These are phyloP conservation scores for bread wheat (Triticum aestivum) DNA, from an alignment of 176 grass and related monocot species.

Conservation along the genomic window IWGSC_CS_RefSeq_v2.1 NC_057800.1:502052249-502052748, in stretches of 20 bases:
- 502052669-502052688: conserved; percentile 38
- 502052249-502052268: conserved; percentile 11
- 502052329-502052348: conserved; percentile 82
- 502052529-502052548: conserved; percentile 26
- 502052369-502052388: conserved; percentile 98
- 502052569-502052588: conserved; percentile 84
- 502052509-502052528: background rate
- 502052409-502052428: conserved; percentile 97
- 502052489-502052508: conserved; percentile 27
- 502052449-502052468: conserved; percentile 76
- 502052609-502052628: conserved; percentile 74
- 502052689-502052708: conserved; percentile 58
- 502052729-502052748: conserved; percentile 54
- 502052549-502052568: conserved; percentile 46
- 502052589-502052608: conserved; percentile 72
- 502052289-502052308: conserved; percentile 27
- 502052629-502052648: conserved; percentile 67
- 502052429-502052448: conserved; percentile 84
- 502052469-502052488: conserved; percentile 69
- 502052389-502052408: conserved; percentile 84
- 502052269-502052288: background rate
- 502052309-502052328: conserved; percentile 96
- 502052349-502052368: conserved; percentile 97
- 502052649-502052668: conserved; percentile 49
- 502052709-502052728: conserved; percentile 48